phyloP scores from a whole-genome alignment of 345 rosid species.

The Trapa bicornis region DNA sequence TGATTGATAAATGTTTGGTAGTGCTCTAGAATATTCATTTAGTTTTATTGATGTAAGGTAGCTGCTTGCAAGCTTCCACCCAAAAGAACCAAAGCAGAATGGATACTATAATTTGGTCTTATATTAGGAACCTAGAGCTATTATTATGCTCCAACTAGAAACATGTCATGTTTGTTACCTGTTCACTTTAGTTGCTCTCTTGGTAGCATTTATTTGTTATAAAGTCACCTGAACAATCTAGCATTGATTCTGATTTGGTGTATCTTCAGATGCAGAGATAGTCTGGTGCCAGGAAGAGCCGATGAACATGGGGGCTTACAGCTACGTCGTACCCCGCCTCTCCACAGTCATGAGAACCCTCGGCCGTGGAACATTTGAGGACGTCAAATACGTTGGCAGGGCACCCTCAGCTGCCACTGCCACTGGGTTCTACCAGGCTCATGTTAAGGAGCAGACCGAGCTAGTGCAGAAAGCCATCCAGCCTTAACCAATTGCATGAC shows the following conservation, averaged over 20 bases:
- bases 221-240: background rate
- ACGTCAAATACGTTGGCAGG: conserved; percentile 11
- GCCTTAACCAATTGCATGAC: conserved; percentile 7
- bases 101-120: too few relatives aligned
- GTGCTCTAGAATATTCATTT: too few relatives aligned
- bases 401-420: conserved; percentile 16
- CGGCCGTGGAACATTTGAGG: conserved; percentile 13
- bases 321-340: conserved; percentile 12
- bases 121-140: too few relatives aligned
- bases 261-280: conserved; percentile 15
- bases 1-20: too few relatives aligned
- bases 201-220: too few relatives aligned
- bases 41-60: too few relatives aligned
- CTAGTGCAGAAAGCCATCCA: conserved; percentile 13
- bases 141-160: too few relatives aligned
- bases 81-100: too few relatives aligned
- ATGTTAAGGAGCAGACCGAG: conserved; percentile 13
- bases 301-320: conserved; percentile 18
- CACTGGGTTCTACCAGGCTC: conserved; percentile 13
- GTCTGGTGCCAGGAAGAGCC: conserved; percentile 19
- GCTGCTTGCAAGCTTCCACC: too few relatives aligned
- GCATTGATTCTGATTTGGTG: background rate
- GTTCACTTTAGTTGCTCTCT: too few relatives aligned
- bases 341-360: conserved; percentile 5
- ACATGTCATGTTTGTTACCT: too few relatives aligned